Conservation (phyloP, 495 filamentous ascomycete species). For the Tirmania nivea region DNA sequence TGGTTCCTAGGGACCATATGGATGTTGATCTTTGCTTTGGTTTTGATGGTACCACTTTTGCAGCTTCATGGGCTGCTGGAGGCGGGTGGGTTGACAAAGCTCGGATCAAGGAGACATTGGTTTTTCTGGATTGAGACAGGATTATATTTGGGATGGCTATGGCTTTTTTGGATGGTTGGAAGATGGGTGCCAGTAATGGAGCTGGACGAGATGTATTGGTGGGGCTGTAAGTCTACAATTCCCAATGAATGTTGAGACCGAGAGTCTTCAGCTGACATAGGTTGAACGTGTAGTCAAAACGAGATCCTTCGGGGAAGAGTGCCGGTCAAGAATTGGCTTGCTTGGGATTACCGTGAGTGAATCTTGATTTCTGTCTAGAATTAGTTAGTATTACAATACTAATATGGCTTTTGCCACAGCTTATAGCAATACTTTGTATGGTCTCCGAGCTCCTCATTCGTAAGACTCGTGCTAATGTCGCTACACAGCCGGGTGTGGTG, state of each 20-base stretch:
- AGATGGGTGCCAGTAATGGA: conserved; percentile 35
- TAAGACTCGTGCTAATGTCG: too few relatives aligned
- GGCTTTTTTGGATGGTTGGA: conserved; percentile 53
- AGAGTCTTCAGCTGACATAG: too few relatives aligned
- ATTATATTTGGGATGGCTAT: conserved; percentile 39
- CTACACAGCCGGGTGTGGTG: conserved; percentile 43
- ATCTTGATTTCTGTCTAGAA: not conserved
- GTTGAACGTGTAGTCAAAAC: conserved; percentile 6
- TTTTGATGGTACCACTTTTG: conserved; percentile 47
- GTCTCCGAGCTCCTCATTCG: not conserved
- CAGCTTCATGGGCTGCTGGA: conserved; percentile 46
- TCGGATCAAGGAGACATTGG: conserved; percentile 25
- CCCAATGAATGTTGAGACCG: not conserved
- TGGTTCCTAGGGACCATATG: conserved; percentile 33
- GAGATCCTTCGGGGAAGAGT: conserved; percentile 42
- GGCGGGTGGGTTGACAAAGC: conserved; percentile 32
- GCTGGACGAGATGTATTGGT: conserved; percentile 11
- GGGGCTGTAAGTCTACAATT: not conserved
- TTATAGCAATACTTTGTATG: conserved; percentile 50
- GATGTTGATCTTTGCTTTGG: conserved; percentile 38
- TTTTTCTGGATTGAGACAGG: conserved; percentile 34
- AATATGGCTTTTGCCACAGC: conserved; percentile 7
- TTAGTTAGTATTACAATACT: conserved; percentile 1
- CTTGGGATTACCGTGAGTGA: conserved; percentile 41
- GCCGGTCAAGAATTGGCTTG: conserved; percentile 55